Evolutionary conservation across 768 basidiomycete genomes (phyloP).

Genomic region (Leucosporidium scottii): DNA sequence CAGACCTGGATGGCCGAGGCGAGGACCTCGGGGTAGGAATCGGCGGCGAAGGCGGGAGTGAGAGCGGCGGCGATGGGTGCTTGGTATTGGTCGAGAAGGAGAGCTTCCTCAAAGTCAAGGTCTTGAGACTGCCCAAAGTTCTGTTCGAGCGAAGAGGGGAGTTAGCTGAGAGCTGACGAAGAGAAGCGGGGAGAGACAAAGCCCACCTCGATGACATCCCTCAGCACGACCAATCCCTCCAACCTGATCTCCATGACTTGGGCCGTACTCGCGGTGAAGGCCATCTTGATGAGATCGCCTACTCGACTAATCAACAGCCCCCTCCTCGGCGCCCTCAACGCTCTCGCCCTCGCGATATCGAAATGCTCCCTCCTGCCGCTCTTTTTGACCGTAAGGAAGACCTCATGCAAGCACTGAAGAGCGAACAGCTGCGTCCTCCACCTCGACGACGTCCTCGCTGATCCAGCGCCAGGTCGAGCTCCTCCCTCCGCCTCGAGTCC

Average conservation of each 20-base stretch:
- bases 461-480: slow-evolving; percentile 38
- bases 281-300: slow-evolving; percentile 92
- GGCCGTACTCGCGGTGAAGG: slow-evolving; percentile 92
- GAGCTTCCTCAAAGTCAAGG: slow-evolving; percentile 81
- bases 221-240: slow-evolving; percentile 78
- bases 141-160: slow-evolving; percentile 49
- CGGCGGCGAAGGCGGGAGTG: slow-evolving; percentile 85
- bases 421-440: slow-evolving; percentile 98
- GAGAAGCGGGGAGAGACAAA: not conserved
- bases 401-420: slow-evolving; percentile 80
- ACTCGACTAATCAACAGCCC: slow-evolving; percentile 75
- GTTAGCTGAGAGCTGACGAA: not conserved
- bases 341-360: slow-evolving; percentile 59
- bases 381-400: slow-evolving; percentile 65
- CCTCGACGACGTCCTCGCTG: slow-evolving; percentile 51
- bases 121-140: slow-evolving; percentile 80
- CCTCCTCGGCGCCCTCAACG: slow-evolving; percentile 40
- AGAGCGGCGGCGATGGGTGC: slow-evolving; percentile 96
- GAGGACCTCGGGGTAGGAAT: slow-evolving; percentile 90
- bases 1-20: slow-evolving; percentile 88
- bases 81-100: slow-evolving; percentile 92
- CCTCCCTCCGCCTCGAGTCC: slow-evolving; percentile 52
- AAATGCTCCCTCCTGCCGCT: slow-evolving; percentile 77
- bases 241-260: slow-evolving; percentile 92
- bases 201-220: slow-evolving; percentile 81